Percentiles rank a stretch among this genome's conserved stretches.
phyloP scores from a whole-genome alignment of 2,329 filamentous ascomycete species.

The Phyllachora maydis region DNA sequence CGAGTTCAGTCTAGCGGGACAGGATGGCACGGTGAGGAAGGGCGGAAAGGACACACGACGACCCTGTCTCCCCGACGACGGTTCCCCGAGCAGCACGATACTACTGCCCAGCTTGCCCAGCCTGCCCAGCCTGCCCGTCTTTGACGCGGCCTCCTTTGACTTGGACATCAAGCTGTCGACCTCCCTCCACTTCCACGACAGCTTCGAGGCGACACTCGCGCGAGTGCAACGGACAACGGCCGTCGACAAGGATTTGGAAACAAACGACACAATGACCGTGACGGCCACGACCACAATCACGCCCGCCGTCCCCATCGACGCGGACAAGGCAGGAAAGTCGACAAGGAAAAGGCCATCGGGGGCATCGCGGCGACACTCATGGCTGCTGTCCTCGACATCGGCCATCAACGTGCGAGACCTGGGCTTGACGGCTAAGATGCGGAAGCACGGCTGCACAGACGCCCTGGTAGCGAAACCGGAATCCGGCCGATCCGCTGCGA shows the following conservation, averaged over 20 bases:
- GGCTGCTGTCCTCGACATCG: constrained; percentile 26
- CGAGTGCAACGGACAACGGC: no score
- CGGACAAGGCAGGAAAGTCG: background rate
- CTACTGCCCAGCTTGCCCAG: constrained; percentile 12
- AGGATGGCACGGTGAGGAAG: constrained; percentile 8
- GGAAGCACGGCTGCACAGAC: constrained; percentile 5
- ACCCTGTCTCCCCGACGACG: constrained; percentile 3
- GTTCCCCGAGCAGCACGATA: constrained; percentile 4
- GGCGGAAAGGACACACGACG: constrained; percentile 4
- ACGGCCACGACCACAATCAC: constrained; percentile 5
- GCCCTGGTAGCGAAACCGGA: no score
- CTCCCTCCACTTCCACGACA: constrained; percentile 17
- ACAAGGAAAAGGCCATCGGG: constrained; percentile 12
- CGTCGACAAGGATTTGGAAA: constrained; percentile 1
- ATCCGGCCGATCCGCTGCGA: no score
- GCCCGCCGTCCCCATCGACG: constrained; percentile 1
- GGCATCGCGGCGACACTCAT: constrained; percentile 26
- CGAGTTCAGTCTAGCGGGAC: no score
- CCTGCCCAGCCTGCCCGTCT: constrained; percentile 17
- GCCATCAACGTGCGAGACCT: constrained; percentile 14
- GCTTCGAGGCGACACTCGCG: constrained; percentile 4
- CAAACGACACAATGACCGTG: constrained; percentile 2
- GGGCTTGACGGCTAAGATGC: constrained; percentile 8
- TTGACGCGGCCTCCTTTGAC: constrained; percentile 32
- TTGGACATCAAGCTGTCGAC: constrained; percentile 26